Evolutionary conservation across 371 early-diverging fungal genomes (phyloP), one percentile per base, ranked within the genome.

Genomic region (Mucor velutinosus): DNA sequence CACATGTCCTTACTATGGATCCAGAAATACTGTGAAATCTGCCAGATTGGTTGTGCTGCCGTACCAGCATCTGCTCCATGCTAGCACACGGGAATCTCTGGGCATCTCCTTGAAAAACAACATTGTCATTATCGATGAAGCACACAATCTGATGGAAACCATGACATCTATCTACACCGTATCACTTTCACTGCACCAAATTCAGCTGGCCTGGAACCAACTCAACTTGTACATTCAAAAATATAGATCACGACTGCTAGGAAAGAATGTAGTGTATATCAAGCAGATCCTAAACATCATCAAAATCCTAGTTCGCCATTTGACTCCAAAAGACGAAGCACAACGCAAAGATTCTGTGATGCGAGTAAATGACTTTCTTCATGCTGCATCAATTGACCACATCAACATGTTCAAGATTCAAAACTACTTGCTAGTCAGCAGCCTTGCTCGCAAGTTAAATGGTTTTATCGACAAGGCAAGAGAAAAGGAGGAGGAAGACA

Each of bases 1-100:
- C 11, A 83, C 77, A 0, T 99, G 99, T 71, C 94, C 99, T 0
- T 99, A 99, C 69, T 99, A 95, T 75, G 97, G 95, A 12, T 80
- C 93, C 0, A 81, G 96, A 30, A 81, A 82, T 19, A 75, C 92
- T 0, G 77, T 86, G 23, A 76, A 75, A 19, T 75, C 86, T 17
- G 87, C 93, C 19, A 86, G 92, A 64, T 88, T 87, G 74, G 27
- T 97, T 7, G 89, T 92, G 0, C 68, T 96, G 32, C 98, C 98
- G 0, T 97, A 97, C 81, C 93, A 92, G 66, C 84, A 95, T 60
- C 72, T 97, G 43, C 80, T 97, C 2, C 90, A 92, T 58, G 77
- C 84, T 29, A 76, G 82, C 0, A 88, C 95, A 0, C 80, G 98
- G 15, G 92, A 94, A 58, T 85, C 95, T 0, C 79, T 92, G 49